Evolutionary conservation across 1,284 basidiomycete species (phyloP), one percentile per base, ranked within the genome.

Genomic region (Athelia sp.): DNA sequence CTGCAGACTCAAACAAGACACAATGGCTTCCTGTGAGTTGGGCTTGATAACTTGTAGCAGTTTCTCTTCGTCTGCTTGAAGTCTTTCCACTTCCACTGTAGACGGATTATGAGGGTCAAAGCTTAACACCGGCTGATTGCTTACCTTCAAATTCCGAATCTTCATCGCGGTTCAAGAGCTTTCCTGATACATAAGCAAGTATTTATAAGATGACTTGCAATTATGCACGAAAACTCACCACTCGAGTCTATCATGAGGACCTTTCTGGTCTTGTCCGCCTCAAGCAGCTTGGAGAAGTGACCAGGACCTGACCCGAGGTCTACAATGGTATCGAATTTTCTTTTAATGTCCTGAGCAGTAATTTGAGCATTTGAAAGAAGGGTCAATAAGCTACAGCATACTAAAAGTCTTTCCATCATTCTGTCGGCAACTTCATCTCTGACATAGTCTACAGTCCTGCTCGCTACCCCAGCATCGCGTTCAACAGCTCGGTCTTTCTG

Each of bases 221-320:
- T 46, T 40, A 45, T 35, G 36, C 6, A 4, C 18, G 49, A 54
- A 46, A 17, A 58, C 76, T 59, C 66, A 94, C 93, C 73, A 58
- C 92, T 95, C 42, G 86, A 82, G 57, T 99, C 97, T 46, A 97
- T 70, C 88, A 99, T 91, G 43, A 90, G 75, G 13, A 87, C 81
- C 62, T 88, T 91, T 58, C 80, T 70, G 1, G 87, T 83, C 54
- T 83, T 84, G 43, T 84, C 73, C 3, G 74, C 68, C 59, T 93
- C 91, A 31, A 99, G 63, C 26, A 95, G 73, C 62, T 88, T 92
- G 1, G 93, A 83, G 56, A 99, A 84, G 67, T 95, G 92, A 1
- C 96, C 96, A 1, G 96, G 76, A n/a, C 96, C 95, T n/a, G 92
- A 85, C 1, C 94, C 92, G 19, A 98, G 72, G 68, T 99, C 97